Percentiles rank a stretch among this genome's conserved stretches.
These are phyloP conservation scores for Edaphochlamys debaryana DNA, from an alignment of 139 green algal genomes.

Conservation along the genomic window DNA sequence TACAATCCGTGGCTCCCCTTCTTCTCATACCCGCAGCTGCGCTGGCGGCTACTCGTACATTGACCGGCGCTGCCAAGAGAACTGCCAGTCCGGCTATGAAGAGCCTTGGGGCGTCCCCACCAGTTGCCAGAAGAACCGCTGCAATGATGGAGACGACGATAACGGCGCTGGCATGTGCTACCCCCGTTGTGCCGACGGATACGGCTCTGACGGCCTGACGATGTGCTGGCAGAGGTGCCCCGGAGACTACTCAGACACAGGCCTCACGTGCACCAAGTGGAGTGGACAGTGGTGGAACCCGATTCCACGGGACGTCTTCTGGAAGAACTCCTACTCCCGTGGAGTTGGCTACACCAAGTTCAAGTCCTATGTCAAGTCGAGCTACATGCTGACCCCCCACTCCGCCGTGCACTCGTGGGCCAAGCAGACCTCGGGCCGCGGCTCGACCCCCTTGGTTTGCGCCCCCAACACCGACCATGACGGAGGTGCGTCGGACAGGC, in stretches of 20 bases:
- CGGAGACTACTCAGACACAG: not conserved
- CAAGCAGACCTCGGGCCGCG: not conserved
- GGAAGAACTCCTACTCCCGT: not conserved
- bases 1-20: no score
- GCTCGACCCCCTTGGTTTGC: not conserved
- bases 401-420: not conserved
- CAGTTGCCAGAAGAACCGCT: not conserved
- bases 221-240: not conserved
- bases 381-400: not conserved
- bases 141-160: not conserved
- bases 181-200: not conserved
- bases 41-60: not conserved
- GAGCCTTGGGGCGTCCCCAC: not conserved
- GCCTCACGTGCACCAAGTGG: not conserved
- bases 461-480: not conserved
- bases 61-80: not conserved
- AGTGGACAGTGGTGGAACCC: no score
- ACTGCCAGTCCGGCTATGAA: not conserved
- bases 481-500: not conserved
- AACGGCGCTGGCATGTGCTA: not conserved
- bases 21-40: no score
- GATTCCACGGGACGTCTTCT: not conserved
- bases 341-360: not conserved
- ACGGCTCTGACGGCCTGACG: not conserved
- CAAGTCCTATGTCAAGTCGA: not conserved